These are phyloP conservation scores for Xylariaceae sp. DNA, from an alignment of 2,329 filamentous ascomycete genomes.

Conservation along the genomic window DNA sequence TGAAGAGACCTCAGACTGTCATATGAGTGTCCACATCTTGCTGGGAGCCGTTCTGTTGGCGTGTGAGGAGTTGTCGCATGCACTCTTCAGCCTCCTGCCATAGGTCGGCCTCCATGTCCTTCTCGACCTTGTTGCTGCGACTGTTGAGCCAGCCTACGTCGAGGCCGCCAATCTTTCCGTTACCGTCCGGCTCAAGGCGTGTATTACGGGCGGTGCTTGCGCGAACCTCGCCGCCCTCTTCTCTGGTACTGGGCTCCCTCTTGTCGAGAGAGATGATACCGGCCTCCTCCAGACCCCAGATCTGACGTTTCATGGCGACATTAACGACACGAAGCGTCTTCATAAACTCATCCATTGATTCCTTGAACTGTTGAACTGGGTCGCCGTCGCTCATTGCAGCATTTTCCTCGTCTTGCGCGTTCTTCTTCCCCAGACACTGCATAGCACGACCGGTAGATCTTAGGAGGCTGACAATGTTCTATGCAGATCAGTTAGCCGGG, in stretches of 20 bases:
- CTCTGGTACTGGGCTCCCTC: conserved; percentile 23
- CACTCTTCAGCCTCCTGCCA: conserved; percentile 44
- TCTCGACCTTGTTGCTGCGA: conserved; percentile 72
- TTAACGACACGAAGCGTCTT: conserved; percentile 67
- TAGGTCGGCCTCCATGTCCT: conserved; percentile 78
- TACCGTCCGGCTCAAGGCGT: conserved; percentile 49
- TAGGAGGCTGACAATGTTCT: conserved; percentile 44
- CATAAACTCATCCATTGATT: conserved; percentile 62
- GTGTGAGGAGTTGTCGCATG: conserved; percentile 19
- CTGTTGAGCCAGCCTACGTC: conserved; percentile 91
- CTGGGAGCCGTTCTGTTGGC: conserved; percentile 3
- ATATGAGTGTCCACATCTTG: background rate
- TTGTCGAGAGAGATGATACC: conserved; percentile 57
- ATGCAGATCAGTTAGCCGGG: conserved; percentile 30
- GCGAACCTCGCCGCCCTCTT: conserved; percentile 26
- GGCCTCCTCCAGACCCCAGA: conserved; percentile 76
- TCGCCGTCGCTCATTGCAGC: conserved; percentile 38
- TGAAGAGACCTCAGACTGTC: background rate
- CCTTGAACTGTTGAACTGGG: conserved; percentile 53
- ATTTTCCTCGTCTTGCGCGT: conserved; percentile 26
- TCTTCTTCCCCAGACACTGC: conserved; percentile 54
- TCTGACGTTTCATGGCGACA: conserved; percentile 67
- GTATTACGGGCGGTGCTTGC: conserved; percentile 27
- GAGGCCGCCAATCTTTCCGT: conserved; percentile 54
- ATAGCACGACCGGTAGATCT: conserved; percentile 57